phyloP scores from a whole-genome alignment of 495 filamentous ascomycete genomes.

The Xylaria venustula region DNA sequence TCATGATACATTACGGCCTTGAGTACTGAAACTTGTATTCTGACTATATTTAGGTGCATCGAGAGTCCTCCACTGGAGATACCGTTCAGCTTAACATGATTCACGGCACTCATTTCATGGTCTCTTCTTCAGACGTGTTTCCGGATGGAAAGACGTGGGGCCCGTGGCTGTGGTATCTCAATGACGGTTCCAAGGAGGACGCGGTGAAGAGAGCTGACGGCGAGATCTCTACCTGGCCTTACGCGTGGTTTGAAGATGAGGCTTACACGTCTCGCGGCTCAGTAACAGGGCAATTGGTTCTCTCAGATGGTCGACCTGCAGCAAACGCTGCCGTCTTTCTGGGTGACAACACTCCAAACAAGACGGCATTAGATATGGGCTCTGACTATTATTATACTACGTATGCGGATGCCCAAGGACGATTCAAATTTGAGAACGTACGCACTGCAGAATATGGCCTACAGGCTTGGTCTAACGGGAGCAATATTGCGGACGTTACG shows the following conservation, averaged over 20 bases:
- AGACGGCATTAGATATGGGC: constrained; percentile 35
- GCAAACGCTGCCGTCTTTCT: constrained; percentile 38
- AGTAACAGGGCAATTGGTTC: constrained; percentile 30
- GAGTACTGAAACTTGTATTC: background rate
- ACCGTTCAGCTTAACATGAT: constrained; percentile 45
- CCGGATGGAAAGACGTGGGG: constrained; percentile 40
- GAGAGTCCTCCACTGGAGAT: constrained; percentile 39
- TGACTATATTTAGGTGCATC: constrained; percentile 19
- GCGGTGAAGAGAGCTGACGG: constrained; percentile 24
- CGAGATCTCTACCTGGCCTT: constrained; percentile 38
- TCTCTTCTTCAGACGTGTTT: constrained; percentile 28
- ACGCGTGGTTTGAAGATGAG: constrained; percentile 35
- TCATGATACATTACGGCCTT: background rate
- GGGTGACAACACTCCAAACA: constrained; percentile 35
- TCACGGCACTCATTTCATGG: constrained; percentile 43
- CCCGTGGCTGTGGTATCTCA: constrained; percentile 45
- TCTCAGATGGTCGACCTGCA: constrained; percentile 41
- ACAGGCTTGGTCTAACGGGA: constrained; percentile 42
- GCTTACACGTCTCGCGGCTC: constrained; percentile 37
- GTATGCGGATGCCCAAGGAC: constrained; percentile 32
- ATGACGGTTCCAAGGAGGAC: constrained; percentile 36
- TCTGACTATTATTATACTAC: constrained; percentile 40
- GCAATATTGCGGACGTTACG: constrained; percentile 32
- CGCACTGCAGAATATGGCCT: constrained; percentile 37
- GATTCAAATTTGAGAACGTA: constrained; percentile 34